Conservation (phyloP, 306 rosid genomes). For the Citrullus mucosospermus region DNA sequence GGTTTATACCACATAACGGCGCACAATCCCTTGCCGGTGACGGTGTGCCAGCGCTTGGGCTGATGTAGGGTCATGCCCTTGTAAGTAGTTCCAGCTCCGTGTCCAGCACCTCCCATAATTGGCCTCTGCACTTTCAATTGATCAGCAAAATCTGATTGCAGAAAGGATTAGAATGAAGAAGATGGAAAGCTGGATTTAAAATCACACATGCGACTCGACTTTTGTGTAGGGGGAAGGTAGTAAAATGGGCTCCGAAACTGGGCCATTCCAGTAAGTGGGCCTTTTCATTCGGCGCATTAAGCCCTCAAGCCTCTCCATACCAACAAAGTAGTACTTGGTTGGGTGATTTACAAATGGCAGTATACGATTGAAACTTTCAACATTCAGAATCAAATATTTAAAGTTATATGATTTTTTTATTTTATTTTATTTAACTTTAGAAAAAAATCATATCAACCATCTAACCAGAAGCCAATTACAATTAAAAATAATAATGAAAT, state of each 20-base stretch:
- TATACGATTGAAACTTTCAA: no score
- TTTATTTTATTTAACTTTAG: no score
- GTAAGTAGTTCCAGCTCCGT: constrained; percentile 36
- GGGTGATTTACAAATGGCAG: no score
- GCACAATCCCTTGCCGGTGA: constrained; percentile 94
- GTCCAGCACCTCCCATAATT: constrained; percentile 34
- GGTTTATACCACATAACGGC: constrained; percentile 71
- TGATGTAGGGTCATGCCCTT: constrained; percentile 39
- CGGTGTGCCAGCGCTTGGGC: constrained; percentile 73
- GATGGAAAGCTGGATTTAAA: neutral
- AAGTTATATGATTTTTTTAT: neutral
- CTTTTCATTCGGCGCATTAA: neutral
- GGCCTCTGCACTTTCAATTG: neutral
- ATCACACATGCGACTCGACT: neutral
- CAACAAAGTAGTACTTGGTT: no score
- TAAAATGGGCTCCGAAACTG: neutral
- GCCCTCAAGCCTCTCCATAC: neutral
- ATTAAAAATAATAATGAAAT: no score
- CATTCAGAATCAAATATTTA: no score
- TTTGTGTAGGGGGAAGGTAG: neutral
- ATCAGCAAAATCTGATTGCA: neutral
- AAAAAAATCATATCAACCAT: no score
- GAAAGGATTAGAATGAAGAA: neutral
- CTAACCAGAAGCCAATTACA: no score
- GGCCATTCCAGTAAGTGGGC: neutral